These are phyloP conservation scores for Lecanicillium sp. DNA, from an alignment of 2,329 filamentous ascomycete genomes.

Conservation along the genomic window DNA sequence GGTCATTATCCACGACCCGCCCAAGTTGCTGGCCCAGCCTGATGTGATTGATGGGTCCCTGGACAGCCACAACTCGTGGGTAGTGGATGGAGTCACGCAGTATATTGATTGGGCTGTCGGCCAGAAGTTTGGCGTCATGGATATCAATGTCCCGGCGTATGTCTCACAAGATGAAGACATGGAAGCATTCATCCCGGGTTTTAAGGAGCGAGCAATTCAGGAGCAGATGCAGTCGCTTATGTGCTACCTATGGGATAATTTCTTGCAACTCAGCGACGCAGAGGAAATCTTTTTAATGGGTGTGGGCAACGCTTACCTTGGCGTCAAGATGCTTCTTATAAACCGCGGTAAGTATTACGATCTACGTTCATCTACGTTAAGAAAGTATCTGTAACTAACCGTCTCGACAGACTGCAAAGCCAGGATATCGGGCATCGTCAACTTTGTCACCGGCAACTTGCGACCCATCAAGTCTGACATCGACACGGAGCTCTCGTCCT, in stretches of 20 bases:
- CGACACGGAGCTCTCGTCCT: slow-evolving; percentile 64
- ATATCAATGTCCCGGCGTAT: slow-evolving; percentile 82
- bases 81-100: slow-evolving; percentile 75
- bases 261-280: slow-evolving; percentile 69
- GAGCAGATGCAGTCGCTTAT: slow-evolving; percentile 66
- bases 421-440: slow-evolving; percentile 65
- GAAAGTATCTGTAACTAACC: slow-evolving; percentile 15
- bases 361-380: slow-evolving; percentile 11
- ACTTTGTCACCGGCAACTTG: slow-evolving; percentile 73
- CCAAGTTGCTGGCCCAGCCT: slow-evolving; percentile 61
- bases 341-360: slow-evolving; percentile 54
- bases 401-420: slow-evolving; percentile 52
- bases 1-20: slow-evolving; percentile 87
- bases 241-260: slow-evolving; percentile 94
- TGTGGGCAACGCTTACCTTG: slow-evolving; percentile 81
- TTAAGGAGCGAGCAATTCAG: slow-evolving; percentile 44
- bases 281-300: slow-evolving; percentile 81
- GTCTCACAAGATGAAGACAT: slow-evolving; percentile 56
- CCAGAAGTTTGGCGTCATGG: slow-evolving; percentile 78
- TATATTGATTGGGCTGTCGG: slow-evolving; percentile 79
- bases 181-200: slow-evolving; percentile 40
- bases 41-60: slow-evolving; percentile 65
- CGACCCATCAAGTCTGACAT: slow-evolving; percentile 74
- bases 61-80: slow-evolving; percentile 79
- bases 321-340: slow-evolving; percentile 73